Conservation (phyloP, 768 basidiomycete genomes). For the Leucocoprinus birnbaumii region DNA sequence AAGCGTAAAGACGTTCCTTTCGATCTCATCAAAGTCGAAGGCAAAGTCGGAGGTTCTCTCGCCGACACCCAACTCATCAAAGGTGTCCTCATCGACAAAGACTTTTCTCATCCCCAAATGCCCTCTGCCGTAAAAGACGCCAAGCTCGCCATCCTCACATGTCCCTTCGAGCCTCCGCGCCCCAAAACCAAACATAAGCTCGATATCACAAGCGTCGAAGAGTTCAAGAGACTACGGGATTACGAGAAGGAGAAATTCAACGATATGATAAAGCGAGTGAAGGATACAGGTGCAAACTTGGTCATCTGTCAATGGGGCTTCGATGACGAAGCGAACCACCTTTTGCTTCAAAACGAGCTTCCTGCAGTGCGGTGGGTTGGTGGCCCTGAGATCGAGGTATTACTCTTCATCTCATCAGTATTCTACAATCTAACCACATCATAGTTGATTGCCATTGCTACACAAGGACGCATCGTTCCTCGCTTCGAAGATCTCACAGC, state of each 20-base stretch:
- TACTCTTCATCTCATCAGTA: background rate
- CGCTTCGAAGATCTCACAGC: slow-evolving; percentile 93
- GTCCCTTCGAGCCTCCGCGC: slow-evolving; percentile 97
- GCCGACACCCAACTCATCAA: slow-evolving; percentile 94
- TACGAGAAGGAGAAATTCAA: slow-evolving; percentile 97
- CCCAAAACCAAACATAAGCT: slow-evolving; percentile 99
- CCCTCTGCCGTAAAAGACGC: slow-evolving; percentile 86
- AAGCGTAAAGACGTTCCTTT: slow-evolving; percentile 94
- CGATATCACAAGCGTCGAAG: slow-evolving; percentile 94
- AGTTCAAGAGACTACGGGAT: slow-evolving; percentile 90
- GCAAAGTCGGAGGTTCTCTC: slow-evolving; percentile 96
- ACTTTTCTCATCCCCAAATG: slow-evolving; percentile 99
- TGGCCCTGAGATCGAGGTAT: slow-evolving; percentile 97
- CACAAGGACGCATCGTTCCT: slow-evolving; percentile 96
- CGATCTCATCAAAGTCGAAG: slow-evolving; percentile 98
- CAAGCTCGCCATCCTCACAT: slow-evolving; percentile 93
- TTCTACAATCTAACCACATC: slow-evolving; percentile 1
- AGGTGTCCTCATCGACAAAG: slow-evolving; percentile 98
- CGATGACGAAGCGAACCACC: slow-evolving; percentile 98
- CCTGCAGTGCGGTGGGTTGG: slow-evolving; percentile 99
- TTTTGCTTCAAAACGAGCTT: slow-evolving; percentile 96
- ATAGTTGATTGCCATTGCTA: slow-evolving; percentile 96
- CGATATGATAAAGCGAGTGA: slow-evolving; percentile 96
- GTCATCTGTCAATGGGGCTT: slow-evolving; percentile 99
- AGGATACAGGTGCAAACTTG: slow-evolving; percentile 94